phyloP scores from a whole-genome alignment of 148 eudicot genomes.

The Mesembryanthemum crystallinum region DNA sequence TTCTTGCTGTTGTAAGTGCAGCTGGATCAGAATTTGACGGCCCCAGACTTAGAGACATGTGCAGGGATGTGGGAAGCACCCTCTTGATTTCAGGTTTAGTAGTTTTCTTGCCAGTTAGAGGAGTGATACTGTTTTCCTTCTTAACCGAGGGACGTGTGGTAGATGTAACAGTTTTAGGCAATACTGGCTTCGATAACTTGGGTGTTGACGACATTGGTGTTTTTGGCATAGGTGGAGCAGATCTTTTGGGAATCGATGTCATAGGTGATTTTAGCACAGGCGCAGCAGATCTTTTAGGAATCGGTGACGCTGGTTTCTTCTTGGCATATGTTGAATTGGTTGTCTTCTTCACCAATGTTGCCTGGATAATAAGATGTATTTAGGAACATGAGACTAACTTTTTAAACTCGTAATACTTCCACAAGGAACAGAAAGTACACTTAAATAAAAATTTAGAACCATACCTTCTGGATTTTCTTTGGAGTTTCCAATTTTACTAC shows the following conservation, averaged over 20 bases:
- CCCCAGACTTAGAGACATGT: conserved; percentile 65
- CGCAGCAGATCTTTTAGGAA: conserved; percentile 25
- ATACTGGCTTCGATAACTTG: conserved; percentile 38
- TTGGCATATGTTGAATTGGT: conserved; percentile 29
- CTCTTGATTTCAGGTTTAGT: conserved; percentile 41
- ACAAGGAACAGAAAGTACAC: conserved; percentile 8
- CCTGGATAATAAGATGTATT: conserved; percentile 30
- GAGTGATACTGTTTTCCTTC: conserved; percentile 42
- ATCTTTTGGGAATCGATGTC: conserved; percentile 15
- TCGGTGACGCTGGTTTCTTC: conserved; percentile 47
- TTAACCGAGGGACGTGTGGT: conserved; percentile 38
- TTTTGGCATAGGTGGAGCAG: conserved; percentile 35
- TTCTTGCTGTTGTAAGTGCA: conserved; percentile 41
- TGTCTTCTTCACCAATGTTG: conserved; percentile 38
- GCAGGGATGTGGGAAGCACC: conserved; percentile 55
- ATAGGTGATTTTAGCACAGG: neutral
- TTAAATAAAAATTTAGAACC: conserved; percentile 9
- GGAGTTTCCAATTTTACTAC: conserved; percentile 27
- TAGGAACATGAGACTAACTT: conserved; percentile 13
- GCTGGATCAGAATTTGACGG: conserved; percentile 44
- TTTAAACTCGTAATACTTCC: neutral
- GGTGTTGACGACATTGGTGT: conserved; percentile 44
- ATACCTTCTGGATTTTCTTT: conserved; percentile 51
- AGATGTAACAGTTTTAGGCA: conserved; percentile 33
- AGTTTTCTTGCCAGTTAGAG: conserved; percentile 39